A percentile compares a stretch with the other conserved stretches of the same genome.
Evolutionary conservation across 768 basidiomycete genomes (phyloP).

Genomic region (Calocybe gangraenosa): DNA sequence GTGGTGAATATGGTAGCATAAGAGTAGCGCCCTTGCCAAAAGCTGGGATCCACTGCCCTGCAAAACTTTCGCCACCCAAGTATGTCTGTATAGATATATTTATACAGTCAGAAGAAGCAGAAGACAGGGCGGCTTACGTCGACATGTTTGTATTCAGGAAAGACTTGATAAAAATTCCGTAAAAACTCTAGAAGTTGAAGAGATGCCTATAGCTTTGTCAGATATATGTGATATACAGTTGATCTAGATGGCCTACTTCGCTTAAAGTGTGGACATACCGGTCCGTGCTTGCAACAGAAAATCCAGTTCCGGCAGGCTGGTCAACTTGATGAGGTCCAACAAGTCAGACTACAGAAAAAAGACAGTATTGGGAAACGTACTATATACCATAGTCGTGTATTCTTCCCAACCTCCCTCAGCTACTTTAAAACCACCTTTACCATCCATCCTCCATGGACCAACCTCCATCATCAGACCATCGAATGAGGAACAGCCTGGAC

Average conservation of each 20-base stretch:
- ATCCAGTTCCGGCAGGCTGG: conserved; percentile 95
- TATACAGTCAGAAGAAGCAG: conserved; percentile 1
- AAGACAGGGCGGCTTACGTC: conserved; percentile 59
- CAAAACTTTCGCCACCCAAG: conserved; percentile 93
- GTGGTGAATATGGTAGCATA: not conserved
- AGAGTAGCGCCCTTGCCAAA: conserved; percentile 51
- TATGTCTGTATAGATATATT: conserved; percentile 63
- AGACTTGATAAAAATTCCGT: conserved; percentile 82
- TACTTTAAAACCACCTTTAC: conserved; percentile 64
- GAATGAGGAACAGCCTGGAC: conserved; percentile 96
- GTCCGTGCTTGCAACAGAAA: conserved; percentile 85
- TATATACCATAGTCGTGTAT: conserved; percentile 88
- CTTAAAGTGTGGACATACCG: conserved; percentile 76
- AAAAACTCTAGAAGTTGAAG: conserved; percentile 81
- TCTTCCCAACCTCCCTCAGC: conserved; percentile 96
- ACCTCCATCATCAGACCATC: conserved; percentile 98
- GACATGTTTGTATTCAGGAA: conserved; percentile 79
- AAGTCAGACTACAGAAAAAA: conserved; percentile 1
- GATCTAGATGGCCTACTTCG: conserved; percentile 36
- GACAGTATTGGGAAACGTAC: conserved; percentile 51
- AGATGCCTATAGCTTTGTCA: conserved; percentile 49
- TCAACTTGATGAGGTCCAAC: conserved; percentile 59
- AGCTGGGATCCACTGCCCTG: conserved; percentile 97
- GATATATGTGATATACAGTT: conserved; percentile 1
- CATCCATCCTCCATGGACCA: conserved; percentile 86